Conservation (phyloP, 1,139 yeast species). For the Debaryomyces fabryi region DNA sequence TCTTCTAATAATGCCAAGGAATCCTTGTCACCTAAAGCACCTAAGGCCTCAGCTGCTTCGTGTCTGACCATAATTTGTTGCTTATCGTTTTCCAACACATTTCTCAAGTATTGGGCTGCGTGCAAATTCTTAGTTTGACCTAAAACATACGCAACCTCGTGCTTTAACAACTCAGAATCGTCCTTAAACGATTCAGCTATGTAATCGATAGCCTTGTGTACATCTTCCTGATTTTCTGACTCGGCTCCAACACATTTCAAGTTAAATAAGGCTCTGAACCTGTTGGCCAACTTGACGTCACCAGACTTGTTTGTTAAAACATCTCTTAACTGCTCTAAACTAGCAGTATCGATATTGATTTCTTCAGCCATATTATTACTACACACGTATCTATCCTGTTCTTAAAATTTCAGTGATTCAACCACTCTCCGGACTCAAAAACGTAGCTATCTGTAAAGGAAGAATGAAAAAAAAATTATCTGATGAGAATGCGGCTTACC, state of each 20-base stretch:
- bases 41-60: conserved; percentile 98
- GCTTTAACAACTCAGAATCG: conserved; percentile 90
- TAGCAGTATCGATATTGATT: conserved; percentile 51
- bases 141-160: conserved; percentile 96
- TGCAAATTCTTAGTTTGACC: conserved; percentile 89
- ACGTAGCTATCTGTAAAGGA: neutral
- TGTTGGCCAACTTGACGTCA: conserved; percentile 70
- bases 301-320: conserved; percentile 66
- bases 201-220: conserved; percentile 70
- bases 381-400: neutral
- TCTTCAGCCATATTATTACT: conserved; percentile 21
- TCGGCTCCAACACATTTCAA: conserved; percentile 82
- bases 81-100: conserved; percentile 63
- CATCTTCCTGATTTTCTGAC: conserved; percentile 50
- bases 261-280: conserved; percentile 93
- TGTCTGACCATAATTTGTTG: conserved; percentile 98
- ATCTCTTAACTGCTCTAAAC: conserved; percentile 71
- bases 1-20: conserved; percentile 70
- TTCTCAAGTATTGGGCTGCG: conserved; percentile 75
- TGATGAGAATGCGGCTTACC: conserved; percentile 5
- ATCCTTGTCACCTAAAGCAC: conserved; percentile 85
- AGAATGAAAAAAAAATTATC: conserved; percentile 1
- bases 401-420: neutral
- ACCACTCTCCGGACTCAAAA: neutral
- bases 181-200: conserved; percentile 82